Evolutionary conservation across 2,329 filamentous ascomycete species (phyloP), one percentile per base, ranked within the genome.

Genomic region (Aciculosporium take): DNA sequence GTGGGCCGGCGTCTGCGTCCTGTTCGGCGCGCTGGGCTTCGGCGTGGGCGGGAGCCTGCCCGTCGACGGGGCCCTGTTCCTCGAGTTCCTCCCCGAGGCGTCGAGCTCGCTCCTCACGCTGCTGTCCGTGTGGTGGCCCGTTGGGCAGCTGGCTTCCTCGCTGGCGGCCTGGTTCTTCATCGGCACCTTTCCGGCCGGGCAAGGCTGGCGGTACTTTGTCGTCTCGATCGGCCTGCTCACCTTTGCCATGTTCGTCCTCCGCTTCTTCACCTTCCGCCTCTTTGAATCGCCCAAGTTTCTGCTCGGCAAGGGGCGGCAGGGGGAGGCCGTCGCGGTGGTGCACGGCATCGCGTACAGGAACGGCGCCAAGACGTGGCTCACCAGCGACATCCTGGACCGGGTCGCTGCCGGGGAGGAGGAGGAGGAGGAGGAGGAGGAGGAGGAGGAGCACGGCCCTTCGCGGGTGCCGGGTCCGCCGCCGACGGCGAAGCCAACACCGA

Each of bases 241-340:
- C 0, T 76, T 91, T 47, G 57, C 67, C 60, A 86, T 91, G 81
- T 93, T 88, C 53, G 58, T 82, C 38, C 64, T 77, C 46, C 84
- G 86, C 15, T 87, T 86, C 66, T 79, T 86, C 59, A 54, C 87
- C 45, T 93, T 93, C 61, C 75, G 81, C 45, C 71, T 93, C 10
- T 84, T 83, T 55, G 86, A 94, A 56, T 91, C 85, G 5, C 86
- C 86, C 35, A 91, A 91, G 56, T 93, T 79, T 53, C 67, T 93
- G 20, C 72, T 93, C 8, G 81, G 79, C 17, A 71, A 75, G n/a
- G 82, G 84, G 28, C 74, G 82, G 6, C 81, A 93, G 56, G 64
- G 74, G 12, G 84, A 91, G 53, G 85, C 85, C 1, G 82, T 93
- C 2, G 80, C 78, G 3, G 82, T 86, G 1, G 74, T 93, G 7